Base-by-base conservation (phyloP, 176 grass and related monocot species). In the Luzula sylvatica region DNA sequence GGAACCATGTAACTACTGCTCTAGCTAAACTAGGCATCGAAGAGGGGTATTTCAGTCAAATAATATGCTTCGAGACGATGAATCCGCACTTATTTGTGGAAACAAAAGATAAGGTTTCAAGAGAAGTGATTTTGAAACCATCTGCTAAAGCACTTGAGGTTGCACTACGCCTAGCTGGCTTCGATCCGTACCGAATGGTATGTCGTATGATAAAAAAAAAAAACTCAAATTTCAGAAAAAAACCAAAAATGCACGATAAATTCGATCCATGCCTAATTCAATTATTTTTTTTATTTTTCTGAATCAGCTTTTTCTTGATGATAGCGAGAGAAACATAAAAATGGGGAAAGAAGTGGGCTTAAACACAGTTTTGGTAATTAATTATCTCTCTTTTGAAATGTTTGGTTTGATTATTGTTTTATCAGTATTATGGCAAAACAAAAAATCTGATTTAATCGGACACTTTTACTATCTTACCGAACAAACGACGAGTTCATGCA, bases 1-100 rank as follows among this genome's bases (percentile, higher is more conserved):
- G 76, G 16, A 62, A 59, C 61, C 89, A 95, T 58, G 57, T 83
- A 56, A 72, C 18, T 48, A 66, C 20, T 48, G 56, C 72, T 49
- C 63, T 95, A 55, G 66, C 55, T 71, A 76, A 70, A 68, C 69
- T 95, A 14, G 77, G 77, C 56, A 23, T 95, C 7, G 76, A 82
- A 65, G 80, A 84, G 59, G 67, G 26, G 15, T 54, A 54, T 70
- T 95, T 95, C 48, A 66, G 83, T 23, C 68, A 27, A 43, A 75
- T 84, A 50, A 75, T 95, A 5, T 95, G 83, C 76, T 95, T 95
- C 74, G 89, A 95, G 83, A 95, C 89, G 45, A 83, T 95, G 83
- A 95, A 95, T 58, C 76, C 76, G 14, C 76, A 82, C 62, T 76
- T 95, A 27, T 95, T 88, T 56, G 53, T 48, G 3, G 65, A 66